Evolutionary conservation across 208 protist species (phyloP).

Genomic region (Zelonia costaricensis): DNA sequence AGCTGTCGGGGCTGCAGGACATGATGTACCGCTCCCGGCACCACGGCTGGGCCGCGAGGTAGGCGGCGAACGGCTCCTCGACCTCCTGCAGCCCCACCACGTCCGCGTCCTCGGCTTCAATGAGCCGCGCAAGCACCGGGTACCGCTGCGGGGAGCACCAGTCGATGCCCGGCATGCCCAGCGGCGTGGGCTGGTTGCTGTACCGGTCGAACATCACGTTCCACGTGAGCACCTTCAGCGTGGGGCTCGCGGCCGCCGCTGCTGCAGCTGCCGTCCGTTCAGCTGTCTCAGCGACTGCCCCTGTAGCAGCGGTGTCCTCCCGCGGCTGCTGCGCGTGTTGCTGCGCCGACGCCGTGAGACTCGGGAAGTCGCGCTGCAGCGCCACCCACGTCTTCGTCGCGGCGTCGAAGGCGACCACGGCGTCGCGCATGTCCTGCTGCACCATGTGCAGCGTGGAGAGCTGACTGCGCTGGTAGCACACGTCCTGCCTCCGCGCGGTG

Average conservation of each 20-base stretch:
- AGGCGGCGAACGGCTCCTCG: slow-evolving; percentile 73
- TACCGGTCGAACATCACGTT: slow-evolving; percentile 94
- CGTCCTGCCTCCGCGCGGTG: slow-evolving; percentile 28
- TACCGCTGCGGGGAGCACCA: slow-evolving; percentile 90
- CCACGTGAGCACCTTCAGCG: slow-evolving; percentile 82
- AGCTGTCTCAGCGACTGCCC: background rate
- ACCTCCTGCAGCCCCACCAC: slow-evolving; percentile 92
- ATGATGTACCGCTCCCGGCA: slow-evolving; percentile 75
- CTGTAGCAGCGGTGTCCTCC: background rate
- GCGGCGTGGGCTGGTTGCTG: slow-evolving; percentile 84
- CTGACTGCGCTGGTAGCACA: slow-evolving; percentile 54
- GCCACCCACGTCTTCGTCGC: slow-evolving; percentile 22
- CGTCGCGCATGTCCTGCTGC: slow-evolving; percentile 15
- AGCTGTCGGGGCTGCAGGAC: slow-evolving; percentile 58
- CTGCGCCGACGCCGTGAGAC: background rate
- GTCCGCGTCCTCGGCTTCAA: slow-evolving; percentile 78
- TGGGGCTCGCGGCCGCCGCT: slow-evolving; percentile 1
- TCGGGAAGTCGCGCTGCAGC: slow-evolving; percentile 8
- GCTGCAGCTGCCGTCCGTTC: background rate
- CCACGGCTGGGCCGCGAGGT: slow-evolving; percentile 72
- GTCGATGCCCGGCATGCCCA: slow-evolving; percentile 92
- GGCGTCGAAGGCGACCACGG: slow-evolving; percentile 16
- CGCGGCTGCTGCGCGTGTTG: background rate
- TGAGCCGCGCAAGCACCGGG: slow-evolving; percentile 76
- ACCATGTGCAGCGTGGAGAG: slow-evolving; percentile 28